Evolutionary conservation across 495 filamentous ascomycete genomes (phyloP), one percentile per base, ranked within the genome.

Genomic region (Lasiosphaeria ovina): DNA sequence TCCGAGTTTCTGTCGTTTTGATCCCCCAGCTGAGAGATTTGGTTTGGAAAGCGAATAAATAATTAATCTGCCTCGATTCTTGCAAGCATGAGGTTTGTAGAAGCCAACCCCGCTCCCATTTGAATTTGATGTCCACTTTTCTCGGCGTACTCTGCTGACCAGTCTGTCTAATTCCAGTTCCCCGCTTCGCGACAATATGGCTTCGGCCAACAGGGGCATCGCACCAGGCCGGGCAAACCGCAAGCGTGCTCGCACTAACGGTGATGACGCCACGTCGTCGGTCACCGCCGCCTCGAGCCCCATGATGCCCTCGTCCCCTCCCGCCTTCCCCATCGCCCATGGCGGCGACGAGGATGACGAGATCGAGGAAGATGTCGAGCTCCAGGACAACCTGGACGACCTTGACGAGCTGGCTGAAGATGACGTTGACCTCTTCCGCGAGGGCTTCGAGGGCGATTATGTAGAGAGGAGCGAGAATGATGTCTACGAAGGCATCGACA

Each of bases 361-460:
- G 11, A 63, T 71, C 10, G 68, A 71, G 55, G 70, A 72, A 35
- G 70, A 69, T 3, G 64, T 55, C 50, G 68, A 92, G 61, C 72
- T 95, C 6, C 79, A 87, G 49, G 87, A 82, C 51, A 92, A 96
- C 67, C 85, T 97, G 64, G 93, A 97, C 58, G 95, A 99, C 66
- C 83, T 91, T 50, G 95, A 98, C 64, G 95, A 99, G 73, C 85
- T 92, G 85, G 95, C 93, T 10, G 95, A 98, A 72, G 94, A 98
- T 67, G 90, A 94, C 16, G 96, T 97, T 65, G 93, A 99, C 76
- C 83, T 99, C 33, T 97, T 97, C 68, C 89, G 82, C 36, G 90
- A 95, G 64, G 89, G 91, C 62, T 96, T 92, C 73, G 91, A 96
- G 74, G 81, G 81, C 59, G 93, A 97, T 74, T 96, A 97, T 73